Conservation (phyloP, 2,329 filamentous ascomycete species). For the Fusarium pseudocircinatum region DNA sequence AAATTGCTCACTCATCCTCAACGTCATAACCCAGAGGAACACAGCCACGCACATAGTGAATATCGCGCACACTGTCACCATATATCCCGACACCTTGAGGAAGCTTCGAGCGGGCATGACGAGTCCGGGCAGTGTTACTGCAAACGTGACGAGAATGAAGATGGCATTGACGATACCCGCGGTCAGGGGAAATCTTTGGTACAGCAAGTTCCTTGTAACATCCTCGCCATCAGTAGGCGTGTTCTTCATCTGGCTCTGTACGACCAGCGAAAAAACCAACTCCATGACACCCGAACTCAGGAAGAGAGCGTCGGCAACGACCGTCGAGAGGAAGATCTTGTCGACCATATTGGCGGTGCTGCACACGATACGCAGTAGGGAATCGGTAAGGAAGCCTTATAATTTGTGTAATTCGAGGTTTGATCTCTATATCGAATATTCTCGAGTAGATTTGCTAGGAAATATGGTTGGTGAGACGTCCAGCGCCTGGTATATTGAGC, state of each 20-base stretch:
- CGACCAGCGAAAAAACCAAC: slow-evolving; percentile 65
- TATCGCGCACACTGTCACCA: slow-evolving; percentile 68
- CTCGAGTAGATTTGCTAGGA: neutral
- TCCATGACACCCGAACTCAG: slow-evolving; percentile 63
- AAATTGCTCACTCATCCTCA: slow-evolving; percentile 73
- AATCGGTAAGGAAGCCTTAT: neutral
- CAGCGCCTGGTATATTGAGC: slow-evolving; percentile 36
- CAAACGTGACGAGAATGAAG: slow-evolving; percentile 76
- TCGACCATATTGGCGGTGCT: slow-evolving; percentile 58
- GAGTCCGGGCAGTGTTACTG: slow-evolving; percentile 76
- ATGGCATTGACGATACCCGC: slow-evolving; percentile 78
- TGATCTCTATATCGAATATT: neutral
- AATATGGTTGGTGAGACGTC: slow-evolving; percentile 35
- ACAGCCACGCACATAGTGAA: slow-evolving; percentile 75
- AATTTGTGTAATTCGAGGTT: neutral
- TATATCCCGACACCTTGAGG: slow-evolving; percentile 75
- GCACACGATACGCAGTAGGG: neutral
- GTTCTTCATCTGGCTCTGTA: slow-evolving; percentile 57
- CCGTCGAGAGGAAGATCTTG: slow-evolving; percentile 62
- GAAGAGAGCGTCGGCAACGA: slow-evolving; percentile 61
- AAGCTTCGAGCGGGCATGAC: slow-evolving; percentile 72
- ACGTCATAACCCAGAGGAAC: slow-evolving; percentile 77
- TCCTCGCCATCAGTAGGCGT: slow-evolving; percentile 56
- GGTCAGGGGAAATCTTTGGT: slow-evolving; percentile 64
- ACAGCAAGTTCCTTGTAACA: slow-evolving; percentile 62